Percentiles rank a stretch among this genome's conserved stretches.
These are phyloP conservation scores for Ananas comosus DNA, from an alignment of 176 grass and related monocot species.

Conservation along the genomic window DNA sequence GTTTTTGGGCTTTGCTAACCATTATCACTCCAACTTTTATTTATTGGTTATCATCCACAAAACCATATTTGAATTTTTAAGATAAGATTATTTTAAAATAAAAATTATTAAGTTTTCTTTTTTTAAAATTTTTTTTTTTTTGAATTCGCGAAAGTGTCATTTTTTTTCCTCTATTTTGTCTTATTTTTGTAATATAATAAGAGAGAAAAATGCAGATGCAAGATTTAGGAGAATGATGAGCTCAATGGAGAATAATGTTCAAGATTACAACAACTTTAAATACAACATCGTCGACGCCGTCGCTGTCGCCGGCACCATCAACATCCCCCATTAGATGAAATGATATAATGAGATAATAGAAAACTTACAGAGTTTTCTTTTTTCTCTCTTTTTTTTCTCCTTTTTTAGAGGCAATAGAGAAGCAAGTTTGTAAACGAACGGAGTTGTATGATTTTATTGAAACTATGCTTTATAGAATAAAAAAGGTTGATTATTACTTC, in stretches of 20 bases:
- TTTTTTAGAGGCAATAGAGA: too few relatives aligned
- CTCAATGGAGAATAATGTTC: neutral
- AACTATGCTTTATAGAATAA: too few relatives aligned
- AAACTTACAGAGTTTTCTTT: neutral
- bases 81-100: neutral
- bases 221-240: neutral
- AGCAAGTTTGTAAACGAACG: too few relatives aligned
- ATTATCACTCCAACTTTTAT: slow-evolving; percentile 18
- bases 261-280: neutral
- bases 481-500: too few relatives aligned
- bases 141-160: neutral
- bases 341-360: neutral
- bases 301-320: neutral
- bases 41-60: slow-evolving; percentile 8
- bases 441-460: too few relatives aligned
- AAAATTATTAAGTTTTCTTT: neutral
- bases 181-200: too few relatives aligned
- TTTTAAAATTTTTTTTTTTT: neutral
- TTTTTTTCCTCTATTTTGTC: too few relatives aligned
- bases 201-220: too few relatives aligned
- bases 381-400: neutral
- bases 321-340: neutral
- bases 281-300: neutral
- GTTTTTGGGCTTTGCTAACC: slow-evolving; percentile 17
- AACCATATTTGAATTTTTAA: neutral